Conservation (phyloP, 169 alveolate species). For the Plasmodium gonderi region DNA sequence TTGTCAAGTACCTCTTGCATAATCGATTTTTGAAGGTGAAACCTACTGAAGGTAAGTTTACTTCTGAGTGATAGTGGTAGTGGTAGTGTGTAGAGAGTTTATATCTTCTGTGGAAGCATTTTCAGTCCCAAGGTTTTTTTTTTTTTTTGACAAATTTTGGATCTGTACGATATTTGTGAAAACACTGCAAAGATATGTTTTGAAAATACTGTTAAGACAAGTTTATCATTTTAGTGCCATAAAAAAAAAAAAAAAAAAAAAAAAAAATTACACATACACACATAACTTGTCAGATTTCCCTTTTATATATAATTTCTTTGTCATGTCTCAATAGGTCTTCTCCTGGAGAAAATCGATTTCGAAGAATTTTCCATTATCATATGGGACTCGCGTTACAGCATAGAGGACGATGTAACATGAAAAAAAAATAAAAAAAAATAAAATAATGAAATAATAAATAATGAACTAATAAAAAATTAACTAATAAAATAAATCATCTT, state of each 20-base stretch:
- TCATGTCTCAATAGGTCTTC: conserved; percentile 16
- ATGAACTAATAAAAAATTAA: not conserved
- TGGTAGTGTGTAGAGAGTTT: not conserved
- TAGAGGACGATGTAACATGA: conserved; percentile 40
- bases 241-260: no score
- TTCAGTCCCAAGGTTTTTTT: not conserved
- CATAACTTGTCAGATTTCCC: no score
- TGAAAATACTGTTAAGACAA: no score
- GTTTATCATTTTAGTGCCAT: no score
- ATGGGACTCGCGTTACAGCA: conserved; percentile 61
- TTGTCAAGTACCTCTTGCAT: conserved; percentile 33
- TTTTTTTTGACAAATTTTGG: no score
- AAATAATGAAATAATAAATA: not conserved
- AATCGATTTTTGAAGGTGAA: conserved; percentile 63
- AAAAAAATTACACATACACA: no score
- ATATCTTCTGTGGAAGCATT: not conserved
- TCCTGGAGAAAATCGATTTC: conserved; percentile 53
- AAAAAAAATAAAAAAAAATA: not conserved
- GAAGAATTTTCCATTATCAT: conserved; percentile 63
- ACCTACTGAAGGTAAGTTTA: conserved; percentile 64
- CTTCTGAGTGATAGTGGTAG: not conserved
- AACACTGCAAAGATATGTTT: no score
- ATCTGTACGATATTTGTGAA: no score
- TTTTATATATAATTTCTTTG: not conserved
- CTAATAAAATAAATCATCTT: not conserved